These are phyloP conservation scores for Zygotorulaspora chibaensis DNA, from an alignment of 805 yeast species.

Conservation along the genomic window DNA sequence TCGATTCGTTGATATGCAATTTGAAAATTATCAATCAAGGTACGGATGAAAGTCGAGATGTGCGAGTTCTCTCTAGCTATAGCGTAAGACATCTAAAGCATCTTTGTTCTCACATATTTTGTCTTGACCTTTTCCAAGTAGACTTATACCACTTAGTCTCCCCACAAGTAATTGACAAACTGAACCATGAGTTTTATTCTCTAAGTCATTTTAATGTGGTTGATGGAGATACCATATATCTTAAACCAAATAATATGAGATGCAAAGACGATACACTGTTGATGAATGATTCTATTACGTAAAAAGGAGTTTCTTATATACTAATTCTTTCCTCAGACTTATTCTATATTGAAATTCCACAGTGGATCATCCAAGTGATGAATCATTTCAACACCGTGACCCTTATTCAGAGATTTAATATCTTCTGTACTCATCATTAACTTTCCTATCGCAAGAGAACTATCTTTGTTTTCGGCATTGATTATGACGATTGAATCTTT, in stretches of 20 bases:
- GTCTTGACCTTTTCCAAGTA: slow-evolving; percentile 6
- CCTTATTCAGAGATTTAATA: slow-evolving; percentile 76
- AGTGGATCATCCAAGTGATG: slow-evolving; percentile 88
- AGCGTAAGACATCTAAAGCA: slow-evolving; percentile 27
- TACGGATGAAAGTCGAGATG: neutral
- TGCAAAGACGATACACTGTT: too few relatives aligned
- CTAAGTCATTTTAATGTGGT: slow-evolving; percentile 15
- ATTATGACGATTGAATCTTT: slow-evolving; percentile 72
- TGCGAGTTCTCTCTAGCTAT: slow-evolving; percentile 15
- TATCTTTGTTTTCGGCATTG: slow-evolving; percentile 89
- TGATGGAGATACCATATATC: slow-evolving; percentile 12
- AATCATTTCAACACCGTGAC: slow-evolving; percentile 80
- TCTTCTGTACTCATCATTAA: slow-evolving; percentile 85
- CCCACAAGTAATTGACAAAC: slow-evolving; percentile 6
- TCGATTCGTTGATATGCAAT: slow-evolving; percentile 12
- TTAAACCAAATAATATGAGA: neutral
- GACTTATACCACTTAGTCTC: slow-evolving; percentile 10
- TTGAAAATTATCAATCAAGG: slow-evolving; percentile 10
- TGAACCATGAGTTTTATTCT: slow-evolving; percentile 22
- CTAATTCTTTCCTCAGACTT: slow-evolving; percentile 7
- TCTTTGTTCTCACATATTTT: slow-evolving; percentile 12
- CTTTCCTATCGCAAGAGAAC: slow-evolving; percentile 87
- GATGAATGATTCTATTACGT: too few relatives aligned
- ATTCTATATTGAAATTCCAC: slow-evolving; percentile 59
- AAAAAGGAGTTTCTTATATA: too few relatives aligned